Conservation (phyloP, 345 rosid species). For the Euphorbia lathyris region DNA sequence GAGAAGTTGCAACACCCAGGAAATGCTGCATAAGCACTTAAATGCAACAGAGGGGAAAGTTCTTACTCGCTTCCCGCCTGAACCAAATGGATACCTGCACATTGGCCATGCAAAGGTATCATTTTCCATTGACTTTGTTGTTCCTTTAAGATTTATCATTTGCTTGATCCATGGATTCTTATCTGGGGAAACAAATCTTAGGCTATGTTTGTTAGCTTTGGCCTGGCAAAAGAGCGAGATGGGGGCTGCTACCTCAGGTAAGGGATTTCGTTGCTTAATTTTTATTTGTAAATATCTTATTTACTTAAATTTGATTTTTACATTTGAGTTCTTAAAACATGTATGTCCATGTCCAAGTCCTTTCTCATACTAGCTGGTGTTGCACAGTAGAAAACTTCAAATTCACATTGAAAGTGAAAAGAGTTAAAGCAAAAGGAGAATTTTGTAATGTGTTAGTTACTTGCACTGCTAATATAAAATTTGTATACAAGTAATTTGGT, state of each 20-base stretch:
- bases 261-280: slow-evolving; percentile 15
- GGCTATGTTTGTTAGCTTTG: slow-evolving; percentile 99
- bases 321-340: neutral
- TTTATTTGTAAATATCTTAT: neutral
- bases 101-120: slow-evolving; percentile 98
- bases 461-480: neutral
- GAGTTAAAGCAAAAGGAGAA: neutral
- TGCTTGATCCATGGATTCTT: neutral
- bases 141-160: slow-evolving; percentile 9
- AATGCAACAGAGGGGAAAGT: slow-evolving; percentile 72
- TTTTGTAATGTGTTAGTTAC: too few relatives aligned
- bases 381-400: too few relatives aligned
- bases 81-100: slow-evolving; percentile 98
- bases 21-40: slow-evolving; percentile 79
- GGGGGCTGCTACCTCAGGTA: slow-evolving; percentile 89
- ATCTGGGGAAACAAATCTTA: slow-evolving; percentile 25
- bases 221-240: slow-evolving; percentile 86
- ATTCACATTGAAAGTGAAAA: slow-evolving; percentile 1
- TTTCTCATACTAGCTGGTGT: neutral
- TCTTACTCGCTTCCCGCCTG: slow-evolving; percentile 86
- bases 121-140: neutral
- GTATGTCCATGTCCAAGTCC: neutral
- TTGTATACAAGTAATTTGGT: neutral
- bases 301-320: slow-evolving; percentile 3
- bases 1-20: slow-evolving; percentile 75